phyloP scores from a whole-genome alignment of 2,329 filamentous ascomycete genomes.

The Fusarium euwallaceae region DNA sequence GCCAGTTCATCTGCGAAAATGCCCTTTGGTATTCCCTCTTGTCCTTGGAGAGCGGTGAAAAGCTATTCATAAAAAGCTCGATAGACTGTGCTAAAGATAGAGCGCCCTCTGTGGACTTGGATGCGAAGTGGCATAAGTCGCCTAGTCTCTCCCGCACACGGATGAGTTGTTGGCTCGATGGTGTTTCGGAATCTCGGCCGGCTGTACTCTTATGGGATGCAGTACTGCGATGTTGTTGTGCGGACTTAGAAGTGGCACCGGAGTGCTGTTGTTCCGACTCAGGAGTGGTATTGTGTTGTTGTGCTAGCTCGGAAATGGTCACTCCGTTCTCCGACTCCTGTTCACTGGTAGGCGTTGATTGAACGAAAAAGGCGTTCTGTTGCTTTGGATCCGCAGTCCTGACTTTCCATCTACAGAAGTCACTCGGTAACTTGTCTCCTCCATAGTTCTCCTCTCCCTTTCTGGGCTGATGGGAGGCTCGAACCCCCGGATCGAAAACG shows the following conservation, averaged over 20 bases:
- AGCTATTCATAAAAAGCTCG: background rate
- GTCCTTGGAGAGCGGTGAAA: fast-evolving
- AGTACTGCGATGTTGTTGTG: background rate
- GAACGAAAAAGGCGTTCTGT: background rate
- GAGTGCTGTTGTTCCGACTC: background rate
- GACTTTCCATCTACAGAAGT: background rate
- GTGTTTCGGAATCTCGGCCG: background rate
- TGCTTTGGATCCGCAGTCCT: too few relatives aligned
- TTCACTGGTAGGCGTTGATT: background rate
- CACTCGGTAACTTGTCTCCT: too few relatives aligned
- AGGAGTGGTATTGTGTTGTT: background rate
- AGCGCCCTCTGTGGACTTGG: background rate
- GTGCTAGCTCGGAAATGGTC: background rate
- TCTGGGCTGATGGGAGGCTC: background rate
- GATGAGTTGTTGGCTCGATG: background rate
- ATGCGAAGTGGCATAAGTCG: background rate
- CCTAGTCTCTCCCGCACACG: background rate
- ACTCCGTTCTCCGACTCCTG: background rate
- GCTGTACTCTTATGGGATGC: background rate
- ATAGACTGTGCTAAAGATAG: background rate
- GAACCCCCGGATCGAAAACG: background rate
- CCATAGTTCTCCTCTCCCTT: background rate
- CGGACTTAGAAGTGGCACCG: background rate
- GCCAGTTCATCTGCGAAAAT: background rate
- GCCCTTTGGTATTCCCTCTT: fast-evolving